Base-by-base conservation (phyloP, 345 rosid species). In the Brassica napus region DNA sequence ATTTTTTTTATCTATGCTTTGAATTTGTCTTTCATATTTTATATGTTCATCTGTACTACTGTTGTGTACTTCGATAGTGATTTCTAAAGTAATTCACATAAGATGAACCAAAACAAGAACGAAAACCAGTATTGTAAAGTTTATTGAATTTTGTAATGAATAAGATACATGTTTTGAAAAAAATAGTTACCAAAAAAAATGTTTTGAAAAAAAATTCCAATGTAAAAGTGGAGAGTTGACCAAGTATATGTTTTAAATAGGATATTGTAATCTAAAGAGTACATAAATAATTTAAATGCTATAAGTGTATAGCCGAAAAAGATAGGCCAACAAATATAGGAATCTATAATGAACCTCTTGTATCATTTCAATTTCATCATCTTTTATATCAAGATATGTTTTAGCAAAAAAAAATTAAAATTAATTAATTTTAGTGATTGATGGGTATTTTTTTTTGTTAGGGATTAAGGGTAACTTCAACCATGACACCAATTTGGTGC, bases 71-170 rank as follows among this genome's bases (percentile, higher is more conserved):
- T 3, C 24, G 47, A 58, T 58, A 11, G 10, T 58, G 12, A 10
- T 6, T 24, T 18, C 32, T 28, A 11, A 24, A n/a, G 37, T 61
- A n/a, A n/a, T 24, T 60, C 23, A 57, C 4, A 21, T 26, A 47
- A 62, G 77, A 63, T 73, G 61, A 61, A 73, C 12, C 37, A 63
- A 28, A 42, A 59, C 12, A 37, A 26, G 15, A 59, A 39, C 23
- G 49, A 16, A 31, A 39, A 2, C 34, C 15, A 54, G 11, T 54
- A 54, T 54, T n/a, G 57, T 52, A 52, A 52, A 52, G 58, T 52
- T 52, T 15, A 15, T 52, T 52, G 58, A 52, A 52, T 1, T n/a
- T 52, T 52, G 8, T 52, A 52, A 52, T 5, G 21, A 15, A 52
- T 15, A 52, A 52, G 58, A 47, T 12, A 14, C 55, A 10, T 12